phyloP scores from a whole-genome alignment of 108 stramenopile genomes.

The Stephanodiscus minutulus region DNA sequence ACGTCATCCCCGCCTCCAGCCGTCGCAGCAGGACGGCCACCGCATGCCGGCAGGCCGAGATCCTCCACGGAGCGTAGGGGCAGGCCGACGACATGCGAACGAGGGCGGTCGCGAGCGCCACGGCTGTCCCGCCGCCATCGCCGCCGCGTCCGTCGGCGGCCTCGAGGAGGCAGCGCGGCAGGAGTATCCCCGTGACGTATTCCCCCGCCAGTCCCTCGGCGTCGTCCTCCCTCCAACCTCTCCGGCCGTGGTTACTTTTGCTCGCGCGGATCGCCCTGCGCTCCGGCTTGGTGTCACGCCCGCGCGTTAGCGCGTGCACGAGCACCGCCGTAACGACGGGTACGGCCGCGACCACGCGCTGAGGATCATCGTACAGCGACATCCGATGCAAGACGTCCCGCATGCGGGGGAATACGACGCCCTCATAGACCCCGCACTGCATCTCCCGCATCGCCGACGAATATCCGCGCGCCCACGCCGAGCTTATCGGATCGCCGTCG shows the following conservation, averaged over 20 bases:
- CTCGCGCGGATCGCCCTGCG: constrained; percentile 25
- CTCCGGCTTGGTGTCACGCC: constrained; percentile 43
- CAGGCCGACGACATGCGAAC: constrained; percentile 67
- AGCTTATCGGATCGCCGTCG: constrained; percentile 6
- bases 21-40: constrained; percentile 53
- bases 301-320: constrained; percentile 57
- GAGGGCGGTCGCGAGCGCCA: constrained; percentile 48
- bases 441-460: constrained; percentile 42
- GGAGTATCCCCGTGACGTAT: constrained; percentile 52
- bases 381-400: constrained; percentile 56
- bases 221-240: constrained; percentile 50
- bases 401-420: constrained; percentile 66
- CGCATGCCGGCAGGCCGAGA: constrained; percentile 46
- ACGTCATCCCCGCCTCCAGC: constrained; percentile 19
- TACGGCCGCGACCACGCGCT: constrained; percentile 47
- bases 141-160: constrained; percentile 27
- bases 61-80: constrained; percentile 63
- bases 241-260: constrained; percentile 36
- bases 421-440: constrained; percentile 58
- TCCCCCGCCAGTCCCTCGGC: constrained; percentile 35
- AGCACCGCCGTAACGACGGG: constrained; percentile 63
- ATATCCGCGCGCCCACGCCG: neutral
- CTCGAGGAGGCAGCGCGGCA: constrained; percentile 45
- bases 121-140: constrained; percentile 10
- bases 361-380: constrained; percentile 27